These are phyloP conservation scores for Apiospora saccharicola DNA, from an alignment of 2,329 filamentous ascomycete species.

Conservation along the genomic window DNA sequence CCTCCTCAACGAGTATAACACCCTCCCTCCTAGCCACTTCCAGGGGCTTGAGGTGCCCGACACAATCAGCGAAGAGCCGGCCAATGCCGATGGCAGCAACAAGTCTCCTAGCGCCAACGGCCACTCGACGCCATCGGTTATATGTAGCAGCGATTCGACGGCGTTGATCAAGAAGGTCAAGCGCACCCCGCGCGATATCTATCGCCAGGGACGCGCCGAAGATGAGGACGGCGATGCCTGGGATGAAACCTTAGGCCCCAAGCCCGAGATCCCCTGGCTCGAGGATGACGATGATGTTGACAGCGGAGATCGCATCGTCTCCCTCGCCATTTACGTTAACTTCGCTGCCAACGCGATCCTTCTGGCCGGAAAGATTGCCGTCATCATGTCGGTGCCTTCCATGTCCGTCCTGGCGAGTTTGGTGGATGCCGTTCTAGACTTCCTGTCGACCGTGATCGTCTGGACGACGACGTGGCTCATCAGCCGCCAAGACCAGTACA, in stretches of 20 bases:
- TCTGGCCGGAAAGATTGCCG: conserved; percentile 77
- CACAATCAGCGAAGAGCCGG: conserved; percentile 77
- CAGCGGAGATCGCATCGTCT: conserved; percentile 77
- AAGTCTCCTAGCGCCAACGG: neutral
- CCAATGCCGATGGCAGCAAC: conserved; percentile 26
- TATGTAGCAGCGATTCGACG: conserved; percentile 21
- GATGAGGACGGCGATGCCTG: conserved; percentile 53
- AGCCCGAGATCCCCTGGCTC: conserved; percentile 71
- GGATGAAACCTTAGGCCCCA: conserved; percentile 45
- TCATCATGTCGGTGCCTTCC: conserved; percentile 79
- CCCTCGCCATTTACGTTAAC: conserved; percentile 88
- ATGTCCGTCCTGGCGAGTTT: conserved; percentile 82
- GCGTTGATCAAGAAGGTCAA: conserved; percentile 63
- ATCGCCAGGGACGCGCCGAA: conserved; percentile 69
- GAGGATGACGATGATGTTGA: conserved; percentile 76
- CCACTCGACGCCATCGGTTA: conserved; percentile 9
- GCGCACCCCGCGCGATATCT: conserved; percentile 85
- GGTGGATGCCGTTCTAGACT: conserved; percentile 82
- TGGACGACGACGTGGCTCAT: conserved; percentile 81
- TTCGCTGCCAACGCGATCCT: conserved; percentile 79
- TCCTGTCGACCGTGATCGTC: conserved; percentile 82
- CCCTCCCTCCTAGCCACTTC: conserved; percentile 63
- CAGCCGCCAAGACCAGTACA: conserved; percentile 74
- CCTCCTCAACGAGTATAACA: conserved; percentile 87
- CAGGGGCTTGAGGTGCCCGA: conserved; percentile 68